These are phyloP conservation scores for Gracilaria domingensis DNA, from an alignment of 23 red algal genomes.

Conservation along the genomic window DNA sequence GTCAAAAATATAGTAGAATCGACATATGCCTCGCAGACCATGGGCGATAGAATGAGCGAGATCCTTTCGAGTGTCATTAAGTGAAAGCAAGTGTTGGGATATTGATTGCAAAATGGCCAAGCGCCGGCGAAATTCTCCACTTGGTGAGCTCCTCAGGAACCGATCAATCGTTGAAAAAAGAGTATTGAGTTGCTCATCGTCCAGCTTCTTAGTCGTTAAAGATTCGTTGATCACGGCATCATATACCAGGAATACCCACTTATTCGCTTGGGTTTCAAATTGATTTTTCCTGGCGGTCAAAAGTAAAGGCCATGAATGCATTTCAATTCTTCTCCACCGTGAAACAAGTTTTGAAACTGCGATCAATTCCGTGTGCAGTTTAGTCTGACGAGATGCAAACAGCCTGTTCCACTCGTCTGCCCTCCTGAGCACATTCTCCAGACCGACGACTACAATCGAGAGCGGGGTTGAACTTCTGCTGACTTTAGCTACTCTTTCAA, in stretches of 20 bases:
- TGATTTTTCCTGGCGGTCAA: conserved; percentile 17
- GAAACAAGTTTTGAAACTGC: conserved; percentile 35
- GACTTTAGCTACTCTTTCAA: conserved; percentile 19
- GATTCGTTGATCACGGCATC: conserved; percentile 48
- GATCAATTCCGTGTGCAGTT: conserved; percentile 32
- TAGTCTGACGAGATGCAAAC: conserved; percentile 50
- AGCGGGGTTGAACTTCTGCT: conserved; percentile 31
- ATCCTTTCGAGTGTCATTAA: neutral
- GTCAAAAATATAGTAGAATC: conserved; percentile 47
- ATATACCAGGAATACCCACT: conserved; percentile 62
- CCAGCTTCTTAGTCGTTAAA: neutral
- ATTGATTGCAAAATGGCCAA: conserved; percentile 58
- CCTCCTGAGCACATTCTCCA: conserved; percentile 77
- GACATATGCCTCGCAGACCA: conserved; percentile 36
- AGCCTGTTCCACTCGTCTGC: conserved; percentile 78
- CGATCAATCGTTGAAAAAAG: conserved; percentile 58
- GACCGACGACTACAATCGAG: conserved; percentile 40
- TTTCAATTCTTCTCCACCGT: conserved; percentile 68
- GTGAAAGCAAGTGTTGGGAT: conserved; percentile 35
- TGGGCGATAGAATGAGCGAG: conserved; percentile 4
- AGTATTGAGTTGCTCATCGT: neutral
- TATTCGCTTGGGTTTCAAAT: conserved; percentile 30
- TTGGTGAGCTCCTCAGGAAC: conserved; percentile 75
- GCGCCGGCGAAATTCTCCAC: conserved; percentile 74
- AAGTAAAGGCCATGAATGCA: conserved; percentile 70